A percentile compares a stretch with the other conserved stretches of the same genome.
Evolutionary conservation across 257 asterid species (phyloP).

Genomic region (Jaltomata sinuosa): DNA sequence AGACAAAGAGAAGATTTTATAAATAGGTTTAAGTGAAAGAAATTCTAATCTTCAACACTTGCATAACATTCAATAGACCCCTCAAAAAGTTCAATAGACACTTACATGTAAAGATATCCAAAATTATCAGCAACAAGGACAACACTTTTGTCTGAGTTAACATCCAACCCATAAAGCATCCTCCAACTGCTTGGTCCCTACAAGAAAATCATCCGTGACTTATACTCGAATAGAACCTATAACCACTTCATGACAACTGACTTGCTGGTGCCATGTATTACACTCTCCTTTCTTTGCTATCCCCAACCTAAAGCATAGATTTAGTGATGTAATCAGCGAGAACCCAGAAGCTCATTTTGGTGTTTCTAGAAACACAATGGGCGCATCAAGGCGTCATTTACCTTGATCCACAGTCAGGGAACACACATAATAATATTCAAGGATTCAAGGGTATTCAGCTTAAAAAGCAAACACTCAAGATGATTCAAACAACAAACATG

Average conservation of each 20-base stretch:
- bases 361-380: background rate
- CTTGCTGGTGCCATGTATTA: background rate
- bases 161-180: constrained; percentile 92
- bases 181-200: constrained; percentile 88
- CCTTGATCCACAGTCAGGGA: background rate
- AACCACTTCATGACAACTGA: background rate
- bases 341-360: background rate
- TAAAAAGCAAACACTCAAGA: background rate
- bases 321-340: background rate
- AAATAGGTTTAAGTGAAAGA: background rate
- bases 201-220: constrained; percentile 14
- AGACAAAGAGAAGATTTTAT: background rate
- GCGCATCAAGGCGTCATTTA: background rate
- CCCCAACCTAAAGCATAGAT: background rate
- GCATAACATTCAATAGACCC: background rate
- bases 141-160: constrained; percentile 61
- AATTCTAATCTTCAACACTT: background rate
- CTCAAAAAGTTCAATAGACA: constrained; percentile 5
- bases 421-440: background rate
- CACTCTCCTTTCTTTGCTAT: background rate
- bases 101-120: constrained; percentile 75
- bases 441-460: background rate
- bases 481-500: background rate
- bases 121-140: constrained; percentile 81
- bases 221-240: background rate